A percentile compares a stretch with the other conserved stretches of the same genome.
Evolutionary conservation across 192 early-diverging fungal genomes (phyloP).

Genomic region (Pilobolus umbonatus): DNA sequence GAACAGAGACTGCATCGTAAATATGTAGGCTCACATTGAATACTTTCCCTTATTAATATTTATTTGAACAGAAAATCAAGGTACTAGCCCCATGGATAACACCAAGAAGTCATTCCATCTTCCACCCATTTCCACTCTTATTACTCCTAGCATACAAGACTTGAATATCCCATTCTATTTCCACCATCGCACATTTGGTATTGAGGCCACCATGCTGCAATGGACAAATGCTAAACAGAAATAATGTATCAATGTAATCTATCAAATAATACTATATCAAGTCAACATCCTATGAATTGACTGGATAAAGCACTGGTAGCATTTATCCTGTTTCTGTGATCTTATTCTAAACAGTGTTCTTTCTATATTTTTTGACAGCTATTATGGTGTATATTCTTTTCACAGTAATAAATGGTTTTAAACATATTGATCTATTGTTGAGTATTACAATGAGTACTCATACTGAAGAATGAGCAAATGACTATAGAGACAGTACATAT

Average conservation of each 20-base stretch:
- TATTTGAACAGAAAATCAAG: background rate
- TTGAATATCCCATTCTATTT: conserved; percentile 6
- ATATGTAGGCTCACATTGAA: background rate
- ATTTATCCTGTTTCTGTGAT: too few species aligned
- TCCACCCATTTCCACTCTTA: conserved; percentile 1
- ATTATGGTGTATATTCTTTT: too few species aligned
- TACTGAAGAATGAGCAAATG: too few species aligned
- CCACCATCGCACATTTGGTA: conserved; percentile 1
- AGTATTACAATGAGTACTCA: too few species aligned
- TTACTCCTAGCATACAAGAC: background rate
- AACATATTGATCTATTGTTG: too few species aligned
- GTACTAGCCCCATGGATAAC: background rate
- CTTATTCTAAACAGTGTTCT: too few species aligned
- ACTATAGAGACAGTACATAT: too few species aligned
- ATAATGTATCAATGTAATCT: background rate
- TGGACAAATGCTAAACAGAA: conserved; percentile 1
- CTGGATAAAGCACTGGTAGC: too few species aligned
- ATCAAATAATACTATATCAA: too few species aligned
- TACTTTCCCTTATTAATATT: background rate
- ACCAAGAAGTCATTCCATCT: background rate
- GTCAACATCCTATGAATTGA: too few species aligned
- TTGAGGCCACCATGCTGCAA: background rate
- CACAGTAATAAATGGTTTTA: too few species aligned
- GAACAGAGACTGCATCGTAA: background rate
- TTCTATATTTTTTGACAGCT: too few species aligned